phyloP scores from a whole-genome alignment of 148 eudicot species.

The Linanthus parryae region DNA sequence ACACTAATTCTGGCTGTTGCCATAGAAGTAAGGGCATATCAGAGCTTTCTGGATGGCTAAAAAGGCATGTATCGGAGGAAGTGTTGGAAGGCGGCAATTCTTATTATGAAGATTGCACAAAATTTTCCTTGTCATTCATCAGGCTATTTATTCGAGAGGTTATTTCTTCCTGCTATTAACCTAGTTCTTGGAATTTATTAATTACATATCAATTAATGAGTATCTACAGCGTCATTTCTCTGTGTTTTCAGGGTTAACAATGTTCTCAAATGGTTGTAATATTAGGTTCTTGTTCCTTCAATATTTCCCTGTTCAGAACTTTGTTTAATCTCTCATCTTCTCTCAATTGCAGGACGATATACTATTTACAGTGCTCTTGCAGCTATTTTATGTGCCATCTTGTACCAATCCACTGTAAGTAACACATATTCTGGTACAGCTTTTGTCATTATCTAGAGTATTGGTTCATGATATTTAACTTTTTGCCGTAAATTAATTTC shows the following conservation, averaged over 20 bases:
- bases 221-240: neutral
- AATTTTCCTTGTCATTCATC: conserved; percentile 59
- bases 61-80: conserved; percentile 32
- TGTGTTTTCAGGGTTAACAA: neutral
- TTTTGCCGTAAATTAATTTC: too few relatives aligned
- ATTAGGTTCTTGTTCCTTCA: neutral
- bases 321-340: neutral
- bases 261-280: neutral
- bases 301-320: neutral
- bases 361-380: conserved; percentile 80
- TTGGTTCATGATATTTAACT: too few relatives aligned
- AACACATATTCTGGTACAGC: conserved; percentile 4
- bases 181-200: neutral
- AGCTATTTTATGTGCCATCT: conserved; percentile 36
- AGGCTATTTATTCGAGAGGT: conserved; percentile 78
- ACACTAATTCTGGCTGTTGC: conserved; percentile 21
- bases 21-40: conserved; percentile 36
- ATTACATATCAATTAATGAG: too few relatives aligned
- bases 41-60: conserved; percentile 67
- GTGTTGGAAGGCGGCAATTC: conserved; percentile 19
- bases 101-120: conserved; percentile 35
- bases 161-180: conserved; percentile 6
- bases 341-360: conserved; percentile 58
- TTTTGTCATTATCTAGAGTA: conserved; percentile 18
- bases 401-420: conserved; percentile 40